These are phyloP conservation scores for Lactarius vividus DNA, from an alignment of 768 basidiomycete species.

Conservation along the genomic window DNA sequence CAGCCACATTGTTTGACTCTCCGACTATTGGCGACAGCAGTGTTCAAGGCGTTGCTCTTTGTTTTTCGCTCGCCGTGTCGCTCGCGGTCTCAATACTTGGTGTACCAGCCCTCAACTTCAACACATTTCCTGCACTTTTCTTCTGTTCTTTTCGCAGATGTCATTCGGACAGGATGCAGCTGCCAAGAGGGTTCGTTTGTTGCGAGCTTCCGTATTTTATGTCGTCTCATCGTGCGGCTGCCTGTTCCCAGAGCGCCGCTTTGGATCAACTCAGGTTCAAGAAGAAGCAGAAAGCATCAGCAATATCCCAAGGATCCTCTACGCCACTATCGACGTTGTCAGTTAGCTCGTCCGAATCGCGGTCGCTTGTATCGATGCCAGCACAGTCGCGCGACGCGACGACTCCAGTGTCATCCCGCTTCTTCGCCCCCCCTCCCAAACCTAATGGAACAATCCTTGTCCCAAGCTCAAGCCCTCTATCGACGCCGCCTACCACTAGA, in stretches of 20 bases:
- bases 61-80: not conserved
- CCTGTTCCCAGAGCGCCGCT: conserved; percentile 40
- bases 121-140: not conserved
- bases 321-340: conserved; percentile 28
- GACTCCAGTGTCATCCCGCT: conserved; percentile 50
- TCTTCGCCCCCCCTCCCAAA: conserved; percentile 49
- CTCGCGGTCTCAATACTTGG: not conserved
- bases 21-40: conserved; percentile 30
- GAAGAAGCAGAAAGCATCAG: conserved; percentile 36
- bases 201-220: conserved; percentile 32
- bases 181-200: conserved; percentile 27
- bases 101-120: not conserved
- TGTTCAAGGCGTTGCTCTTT: conserved; percentile 9
- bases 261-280: conserved; percentile 48
- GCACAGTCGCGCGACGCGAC: conserved; percentile 76
- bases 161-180: conserved; percentile 26
- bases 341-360: conserved; percentile 28
- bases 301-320: conserved; percentile 33
- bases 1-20: conserved; percentile 38
- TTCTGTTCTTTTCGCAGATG: conserved; percentile 9
- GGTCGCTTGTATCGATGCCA: conserved; percentile 41
- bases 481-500: conserved; percentile 40
- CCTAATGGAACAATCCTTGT: conserved; percentile 62
- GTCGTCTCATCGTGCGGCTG: conserved; percentile 13
- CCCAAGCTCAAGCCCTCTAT: conserved; percentile 69